phyloP scores from a whole-genome alignment of 805 yeast genomes.

The Ogataea sp. region DNA sequence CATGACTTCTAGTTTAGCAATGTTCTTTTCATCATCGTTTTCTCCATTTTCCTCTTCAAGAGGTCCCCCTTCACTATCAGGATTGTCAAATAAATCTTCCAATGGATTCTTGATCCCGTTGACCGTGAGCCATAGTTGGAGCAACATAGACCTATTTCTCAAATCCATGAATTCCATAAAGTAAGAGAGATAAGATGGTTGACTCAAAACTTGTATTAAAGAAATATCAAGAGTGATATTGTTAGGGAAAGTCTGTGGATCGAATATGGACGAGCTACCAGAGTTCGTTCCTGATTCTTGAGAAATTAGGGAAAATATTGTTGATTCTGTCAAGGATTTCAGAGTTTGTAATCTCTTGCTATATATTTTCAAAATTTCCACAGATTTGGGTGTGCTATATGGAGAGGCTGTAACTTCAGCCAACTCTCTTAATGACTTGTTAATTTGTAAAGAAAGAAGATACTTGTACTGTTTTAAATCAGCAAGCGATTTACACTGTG shows the following conservation, averaged over 20 bases:
- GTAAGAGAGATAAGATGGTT: conserved; percentile 38
- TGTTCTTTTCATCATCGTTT: conserved; percentile 15
- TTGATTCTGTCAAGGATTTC: conserved; percentile 13
- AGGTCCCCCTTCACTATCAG: conserved; percentile 15
- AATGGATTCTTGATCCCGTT: conserved; percentile 68
- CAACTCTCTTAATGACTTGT: conserved; percentile 27
- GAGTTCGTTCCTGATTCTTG: background rate
- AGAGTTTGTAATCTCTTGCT: conserved; percentile 13
- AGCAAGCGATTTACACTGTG: conserved; percentile 24
- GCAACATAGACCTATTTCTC: conserved; percentile 32
- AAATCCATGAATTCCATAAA: conserved; percentile 52
- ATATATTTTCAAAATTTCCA: conserved; percentile 9
- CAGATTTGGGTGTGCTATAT: background rate
- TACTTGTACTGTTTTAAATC: conserved; percentile 43
- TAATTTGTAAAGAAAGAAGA: conserved; percentile 38
- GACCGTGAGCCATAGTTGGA: conserved; percentile 62
- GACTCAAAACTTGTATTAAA: conserved; percentile 36
- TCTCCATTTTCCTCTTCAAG: conserved; percentile 18
- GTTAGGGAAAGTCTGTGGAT: conserved; percentile 4
- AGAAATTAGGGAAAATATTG: conserved; percentile 7
- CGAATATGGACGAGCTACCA: background rate
- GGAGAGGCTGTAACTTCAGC: conserved; percentile 11
- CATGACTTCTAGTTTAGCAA: conserved; percentile 1
- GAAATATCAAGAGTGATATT: conserved; percentile 18
- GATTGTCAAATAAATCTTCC: conserved; percentile 32